Conservation (phyloP, 768 basidiomycete genomes). For the Suillus lakei region DNA sequence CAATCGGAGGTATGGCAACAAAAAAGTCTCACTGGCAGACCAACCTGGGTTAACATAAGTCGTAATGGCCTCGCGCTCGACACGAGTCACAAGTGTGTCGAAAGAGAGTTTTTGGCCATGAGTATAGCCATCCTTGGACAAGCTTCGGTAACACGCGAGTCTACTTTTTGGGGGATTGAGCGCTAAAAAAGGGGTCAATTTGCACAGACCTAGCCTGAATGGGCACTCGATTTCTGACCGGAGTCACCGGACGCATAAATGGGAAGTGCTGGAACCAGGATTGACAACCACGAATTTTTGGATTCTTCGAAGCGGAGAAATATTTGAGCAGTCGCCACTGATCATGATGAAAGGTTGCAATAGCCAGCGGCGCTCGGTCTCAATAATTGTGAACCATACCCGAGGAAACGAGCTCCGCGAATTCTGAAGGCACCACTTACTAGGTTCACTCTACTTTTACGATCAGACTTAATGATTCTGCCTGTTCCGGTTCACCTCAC, state of each 20-base stretch:
- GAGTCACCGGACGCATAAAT: slow-evolving; percentile 52
- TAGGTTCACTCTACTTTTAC: slow-evolving; percentile 29
- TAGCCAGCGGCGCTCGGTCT: slow-evolving; percentile 36
- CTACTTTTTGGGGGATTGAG: slow-evolving; percentile 30
- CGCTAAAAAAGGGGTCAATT: slow-evolving; percentile 22
- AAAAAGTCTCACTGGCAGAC: not conserved
- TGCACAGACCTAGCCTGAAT: slow-evolving; percentile 49
- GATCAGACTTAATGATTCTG: slow-evolving; percentile 39
- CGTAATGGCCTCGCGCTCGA: slow-evolving; percentile 3
- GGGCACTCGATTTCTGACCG: slow-evolving; percentile 45
- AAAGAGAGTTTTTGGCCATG: slow-evolving; percentile 21
- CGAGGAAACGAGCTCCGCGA: slow-evolving; percentile 39
- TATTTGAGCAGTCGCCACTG: slow-evolving; percentile 33
- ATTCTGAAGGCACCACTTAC: slow-evolving; percentile 26
- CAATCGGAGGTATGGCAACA: slow-evolving; percentile 3
- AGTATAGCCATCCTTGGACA: slow-evolving; percentile 37
- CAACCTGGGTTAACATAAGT: slow-evolving; percentile 9
- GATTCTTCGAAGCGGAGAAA: slow-evolving; percentile 51
- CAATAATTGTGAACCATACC: slow-evolving; percentile 30
- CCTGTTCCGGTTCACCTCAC: slow-evolving; percentile 32
- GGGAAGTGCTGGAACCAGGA: slow-evolving; percentile 40
- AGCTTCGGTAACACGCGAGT: slow-evolving; percentile 31
- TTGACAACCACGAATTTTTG: slow-evolving; percentile 44
- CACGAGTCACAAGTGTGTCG: slow-evolving; percentile 6
- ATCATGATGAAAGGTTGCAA: slow-evolving; percentile 46